Evolutionary conservation across 2,329 filamentous ascomycete genomes (phyloP), one percentile per base, ranked within the genome.

Genomic region (Periconia digitata): DNA sequence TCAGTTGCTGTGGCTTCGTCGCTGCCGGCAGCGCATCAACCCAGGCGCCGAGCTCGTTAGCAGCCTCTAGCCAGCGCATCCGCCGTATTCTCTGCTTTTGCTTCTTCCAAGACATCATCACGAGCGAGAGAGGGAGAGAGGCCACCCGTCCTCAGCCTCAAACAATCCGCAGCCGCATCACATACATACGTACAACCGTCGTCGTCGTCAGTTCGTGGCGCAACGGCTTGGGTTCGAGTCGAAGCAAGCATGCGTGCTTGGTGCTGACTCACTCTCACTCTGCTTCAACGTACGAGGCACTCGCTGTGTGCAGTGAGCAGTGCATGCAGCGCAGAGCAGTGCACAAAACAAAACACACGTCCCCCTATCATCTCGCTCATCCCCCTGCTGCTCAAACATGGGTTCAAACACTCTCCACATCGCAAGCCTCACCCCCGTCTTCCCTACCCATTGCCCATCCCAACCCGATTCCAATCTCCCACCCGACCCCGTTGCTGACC

Each of bases 341-440:
- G 24, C 48, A 50, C 57, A 51, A 57, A 54, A 59, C 57, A 55
- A n/a, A n/a, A n/a, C n/a, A n/a, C n/a, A n/a, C n/a, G 44, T 51
- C 42, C 41, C 47, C 27, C 36, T 46, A 39, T 17, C 34, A 22
- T 23, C 16, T 38, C 21, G 27, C 23, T 8, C 43, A 22, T 21
- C 38, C 47, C 34, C 35, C 44, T 45, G 15, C 18, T 24, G 40
- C 42, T 51, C 41, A 51, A 51, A 51, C 49, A 42, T 23, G 12
- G 8, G 40, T 47, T 47, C 41, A 45, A 44, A 50, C 48, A 38
- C 29, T 16, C 47, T 18, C 43, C 43, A 29, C 12, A 39, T 23
- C 35, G 20, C 40, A 21, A 32, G 27, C 27, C 27, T 32, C 27
- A 32, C 8, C 27, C 27, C 8, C 12, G 27, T 32, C 27, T 32